These are phyloP conservation scores for Ensete glaucum DNA, from an alignment of 176 grass and related monocot species.

Conservation along the genomic window DNA sequence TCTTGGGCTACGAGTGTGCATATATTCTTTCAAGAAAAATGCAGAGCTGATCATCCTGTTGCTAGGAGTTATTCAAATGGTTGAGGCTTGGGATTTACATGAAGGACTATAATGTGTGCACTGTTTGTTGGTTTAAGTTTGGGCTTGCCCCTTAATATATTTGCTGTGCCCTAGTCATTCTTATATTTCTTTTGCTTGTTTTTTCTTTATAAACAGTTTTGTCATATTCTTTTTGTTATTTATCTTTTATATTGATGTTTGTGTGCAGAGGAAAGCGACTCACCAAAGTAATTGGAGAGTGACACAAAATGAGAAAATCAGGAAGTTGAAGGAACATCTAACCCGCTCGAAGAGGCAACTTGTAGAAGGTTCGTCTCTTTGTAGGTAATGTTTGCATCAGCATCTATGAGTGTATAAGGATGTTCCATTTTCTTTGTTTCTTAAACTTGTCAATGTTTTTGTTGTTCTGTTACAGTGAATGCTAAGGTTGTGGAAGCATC, in stretches of 20 bases:
- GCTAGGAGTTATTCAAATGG: too few relatives aligned
- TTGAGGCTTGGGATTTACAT: too few relatives aligned
- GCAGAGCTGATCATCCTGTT: too few relatives aligned
- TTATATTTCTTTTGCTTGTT: neutral
- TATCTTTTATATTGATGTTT: neutral
- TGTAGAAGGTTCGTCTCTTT: constrained; percentile 30
- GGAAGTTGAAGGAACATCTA: constrained; percentile 54
- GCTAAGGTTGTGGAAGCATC: constrained; percentile 47
- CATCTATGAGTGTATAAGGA: constrained; percentile 1
- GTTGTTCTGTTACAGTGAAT: constrained; percentile 45
- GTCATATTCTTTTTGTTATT: constrained; percentile 20
- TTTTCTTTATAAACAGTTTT: neutral
- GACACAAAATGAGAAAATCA: constrained; percentile 53
- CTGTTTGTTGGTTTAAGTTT: too few relatives aligned
- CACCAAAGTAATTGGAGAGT: constrained; percentile 67
- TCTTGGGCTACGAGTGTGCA: too few relatives aligned
- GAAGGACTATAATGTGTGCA: too few relatives aligned
- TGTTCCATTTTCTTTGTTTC: constrained; percentile 9
- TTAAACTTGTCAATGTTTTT: neutral
- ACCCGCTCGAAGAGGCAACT: constrained; percentile 41
- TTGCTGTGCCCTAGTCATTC: neutral
- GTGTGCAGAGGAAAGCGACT: constrained; percentile 52
- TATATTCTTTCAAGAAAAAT: too few relatives aligned
- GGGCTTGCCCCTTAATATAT: neutral
- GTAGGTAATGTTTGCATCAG: neutral